A percentile compares a stretch with the other conserved stretches of the same genome.
These are phyloP conservation scores for Skeletonema tropicum DNA, from an alignment of 108 stramenopile genomes.

Conservation along the genomic window DNA sequence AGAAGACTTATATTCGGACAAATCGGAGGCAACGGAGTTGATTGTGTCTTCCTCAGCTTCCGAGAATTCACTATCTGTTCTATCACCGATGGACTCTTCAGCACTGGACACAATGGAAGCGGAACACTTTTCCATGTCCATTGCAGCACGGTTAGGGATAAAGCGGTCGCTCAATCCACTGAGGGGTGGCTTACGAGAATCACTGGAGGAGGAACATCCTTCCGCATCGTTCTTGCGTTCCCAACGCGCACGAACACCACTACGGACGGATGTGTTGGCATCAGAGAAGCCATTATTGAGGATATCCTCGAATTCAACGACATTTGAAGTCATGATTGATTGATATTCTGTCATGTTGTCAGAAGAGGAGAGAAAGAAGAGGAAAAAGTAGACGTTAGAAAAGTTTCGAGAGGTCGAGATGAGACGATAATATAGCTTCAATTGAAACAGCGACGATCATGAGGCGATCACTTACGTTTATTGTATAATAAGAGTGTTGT, in stretches of 20 bases:
- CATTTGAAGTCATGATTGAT: slow-evolving; percentile 74
- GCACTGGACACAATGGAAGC: slow-evolving; percentile 59
- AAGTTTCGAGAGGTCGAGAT: background rate
- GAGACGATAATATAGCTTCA: background rate
- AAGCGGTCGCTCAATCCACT: slow-evolving; percentile 48
- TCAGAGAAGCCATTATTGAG: slow-evolving; percentile 86
- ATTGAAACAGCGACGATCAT: background rate
- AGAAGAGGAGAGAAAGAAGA: background rate
- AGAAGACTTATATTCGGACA: slow-evolving; percentile 59
- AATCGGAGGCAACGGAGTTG: slow-evolving; percentile 57
- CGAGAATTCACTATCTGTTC: slow-evolving; percentile 82
- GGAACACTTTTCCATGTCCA: slow-evolving; percentile 75
- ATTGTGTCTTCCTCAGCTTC: slow-evolving; percentile 67
- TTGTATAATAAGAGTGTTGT: background rate
- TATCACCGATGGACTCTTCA: slow-evolving; percentile 46
- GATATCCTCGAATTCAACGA: slow-evolving; percentile 86
- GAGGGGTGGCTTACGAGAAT: slow-evolving; percentile 33
- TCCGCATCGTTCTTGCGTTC: slow-evolving; percentile 65
- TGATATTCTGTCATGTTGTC: background rate
- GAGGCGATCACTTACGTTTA: background rate
- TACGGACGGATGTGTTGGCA: slow-evolving; percentile 76
- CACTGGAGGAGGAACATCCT: slow-evolving; percentile 17
- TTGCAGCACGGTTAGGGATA: slow-evolving; percentile 75
- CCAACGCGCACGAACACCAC: slow-evolving; percentile 82
- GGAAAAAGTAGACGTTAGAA: background rate